Evolutionary conservation across 768 basidiomycete genomes (phyloP).

Genomic region (Leucocoprinus sp.): DNA sequence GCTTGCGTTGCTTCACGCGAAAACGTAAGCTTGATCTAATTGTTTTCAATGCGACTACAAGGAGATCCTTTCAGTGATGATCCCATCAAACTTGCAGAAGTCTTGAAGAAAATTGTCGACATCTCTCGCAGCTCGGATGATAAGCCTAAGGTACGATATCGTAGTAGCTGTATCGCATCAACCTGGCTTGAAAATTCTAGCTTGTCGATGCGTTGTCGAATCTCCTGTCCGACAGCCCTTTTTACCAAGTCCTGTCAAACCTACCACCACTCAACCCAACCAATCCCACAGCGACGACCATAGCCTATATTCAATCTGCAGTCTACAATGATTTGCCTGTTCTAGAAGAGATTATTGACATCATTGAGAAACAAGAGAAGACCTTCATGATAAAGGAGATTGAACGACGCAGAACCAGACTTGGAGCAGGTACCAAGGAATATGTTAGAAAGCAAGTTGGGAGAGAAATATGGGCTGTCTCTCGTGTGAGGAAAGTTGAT

Average conservation of each 20-base stretch:
- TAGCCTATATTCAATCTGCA: conserved; percentile 47
- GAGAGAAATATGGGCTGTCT: conserved; percentile 52
- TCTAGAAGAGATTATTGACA: conserved; percentile 60
- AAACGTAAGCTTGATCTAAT: conserved; percentile 37
- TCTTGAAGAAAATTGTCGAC: conserved; percentile 68
- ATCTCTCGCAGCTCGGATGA: conserved; percentile 31
- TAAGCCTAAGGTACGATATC: conserved; percentile 44
- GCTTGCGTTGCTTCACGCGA: conserved; percentile 49
- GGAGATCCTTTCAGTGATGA: conserved; percentile 46
- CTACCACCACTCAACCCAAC: conserved; percentile 75
- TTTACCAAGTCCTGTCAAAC: conserved; percentile 51
- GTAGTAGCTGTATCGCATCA: conserved; percentile 1
- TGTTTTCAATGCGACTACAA: background rate
- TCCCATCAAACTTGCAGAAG: conserved; percentile 70
- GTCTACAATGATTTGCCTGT: conserved; percentile 64
- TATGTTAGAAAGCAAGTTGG: conserved; percentile 56
- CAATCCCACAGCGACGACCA: conserved; percentile 57
- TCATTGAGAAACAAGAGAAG: conserved; percentile 60
- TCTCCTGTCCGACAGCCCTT: conserved; percentile 66
- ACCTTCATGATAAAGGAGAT: conserved; percentile 56
- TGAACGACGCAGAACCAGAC: conserved; percentile 65
- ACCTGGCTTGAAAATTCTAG: conserved; percentile 27
- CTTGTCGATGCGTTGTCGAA: conserved; percentile 57
- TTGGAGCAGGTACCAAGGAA: conserved; percentile 58
- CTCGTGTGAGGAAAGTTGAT: conserved; percentile 37